Evolutionary conservation across 2,329 filamentous ascomycete genomes (phyloP).

Genomic region (Cercospora zeae-maydis): DNA sequence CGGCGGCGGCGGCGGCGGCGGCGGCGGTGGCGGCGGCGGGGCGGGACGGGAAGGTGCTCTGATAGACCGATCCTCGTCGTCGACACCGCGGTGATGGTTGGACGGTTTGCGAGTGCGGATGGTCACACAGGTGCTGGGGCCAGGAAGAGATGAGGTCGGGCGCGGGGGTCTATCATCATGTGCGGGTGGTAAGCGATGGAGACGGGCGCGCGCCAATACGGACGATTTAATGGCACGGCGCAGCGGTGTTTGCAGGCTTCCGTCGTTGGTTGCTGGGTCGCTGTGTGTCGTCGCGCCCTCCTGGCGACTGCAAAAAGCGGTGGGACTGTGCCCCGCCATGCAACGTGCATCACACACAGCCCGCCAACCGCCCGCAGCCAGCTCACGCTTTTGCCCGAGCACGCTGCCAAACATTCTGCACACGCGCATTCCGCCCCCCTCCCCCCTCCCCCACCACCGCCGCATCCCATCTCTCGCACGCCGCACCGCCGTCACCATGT

Average conservation of each 20-base stretch:
- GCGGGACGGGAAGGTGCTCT: too few species aligned
- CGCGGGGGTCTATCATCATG: too few species aligned
- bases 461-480: neutral
- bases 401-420: neutral
- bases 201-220: neutral
- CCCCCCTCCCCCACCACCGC: neutral
- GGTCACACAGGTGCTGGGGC: neutral
- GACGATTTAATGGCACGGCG: neutral
- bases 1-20: neutral
- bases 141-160: neutral
- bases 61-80: neutral
- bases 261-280: neutral
- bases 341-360: neutral
- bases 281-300: neutral
- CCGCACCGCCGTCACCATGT: neutral
- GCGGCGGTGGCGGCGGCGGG: neutral
- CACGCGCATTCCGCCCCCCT: neutral
- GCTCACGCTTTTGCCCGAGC: neutral
- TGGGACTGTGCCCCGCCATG: neutral
- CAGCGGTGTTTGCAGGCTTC: neutral
- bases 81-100: neutral
- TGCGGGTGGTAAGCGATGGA: too few species aligned
- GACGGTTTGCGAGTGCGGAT: conserved; percentile 3
- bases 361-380: neutral
- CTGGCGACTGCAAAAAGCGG: neutral